A percentile compares a stretch with the other conserved stretches of the same genome.
These are phyloP conservation scores for Stemphylium vesicarium DNA, from an alignment of 2,329 filamentous ascomycete genomes.

Conservation along the genomic window DNA sequence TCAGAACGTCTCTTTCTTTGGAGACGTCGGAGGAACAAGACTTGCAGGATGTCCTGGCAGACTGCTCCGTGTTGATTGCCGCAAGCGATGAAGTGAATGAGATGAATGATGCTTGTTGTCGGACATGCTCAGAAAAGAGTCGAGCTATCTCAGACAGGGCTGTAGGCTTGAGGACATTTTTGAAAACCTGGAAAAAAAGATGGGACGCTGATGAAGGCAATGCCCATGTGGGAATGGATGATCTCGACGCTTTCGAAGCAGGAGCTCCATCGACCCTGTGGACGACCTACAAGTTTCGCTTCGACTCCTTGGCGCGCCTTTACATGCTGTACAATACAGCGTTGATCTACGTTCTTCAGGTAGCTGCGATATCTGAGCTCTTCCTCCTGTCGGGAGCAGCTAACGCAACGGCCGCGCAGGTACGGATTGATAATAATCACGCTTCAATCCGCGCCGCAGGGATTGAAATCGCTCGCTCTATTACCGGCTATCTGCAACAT, in stretches of 20 bases:
- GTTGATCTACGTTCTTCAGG: conserved; percentile 32
- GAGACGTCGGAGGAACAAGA: conserved; percentile 29
- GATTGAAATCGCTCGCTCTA: conserved; percentile 27
- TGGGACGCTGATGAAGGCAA: conserved; percentile 18
- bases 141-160: neutral
- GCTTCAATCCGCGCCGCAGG: conserved; percentile 19
- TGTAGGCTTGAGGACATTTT: neutral
- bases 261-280: neutral
- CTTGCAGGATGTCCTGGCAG: conserved; percentile 37
- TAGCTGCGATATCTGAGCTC: conserved; percentile 31
- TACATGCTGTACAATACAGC: conserved; percentile 39
- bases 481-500: conserved; percentile 25
- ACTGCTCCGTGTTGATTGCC: conserved; percentile 34
- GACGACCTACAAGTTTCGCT: conserved; percentile 11
- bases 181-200: conserved; percentile 14
- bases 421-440: neutral
- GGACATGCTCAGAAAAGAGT: neutral
- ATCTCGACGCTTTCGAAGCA: neutral
- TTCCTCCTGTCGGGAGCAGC: no score
- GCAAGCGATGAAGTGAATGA: conserved; percentile 17
- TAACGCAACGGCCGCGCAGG: no score
- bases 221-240: neutral
- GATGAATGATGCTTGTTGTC: neutral
- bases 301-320: conserved; percentile 17
- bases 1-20: conserved; percentile 19